Conservation (phyloP, 441 rosid species). For the Viola pubescens region DNA sequence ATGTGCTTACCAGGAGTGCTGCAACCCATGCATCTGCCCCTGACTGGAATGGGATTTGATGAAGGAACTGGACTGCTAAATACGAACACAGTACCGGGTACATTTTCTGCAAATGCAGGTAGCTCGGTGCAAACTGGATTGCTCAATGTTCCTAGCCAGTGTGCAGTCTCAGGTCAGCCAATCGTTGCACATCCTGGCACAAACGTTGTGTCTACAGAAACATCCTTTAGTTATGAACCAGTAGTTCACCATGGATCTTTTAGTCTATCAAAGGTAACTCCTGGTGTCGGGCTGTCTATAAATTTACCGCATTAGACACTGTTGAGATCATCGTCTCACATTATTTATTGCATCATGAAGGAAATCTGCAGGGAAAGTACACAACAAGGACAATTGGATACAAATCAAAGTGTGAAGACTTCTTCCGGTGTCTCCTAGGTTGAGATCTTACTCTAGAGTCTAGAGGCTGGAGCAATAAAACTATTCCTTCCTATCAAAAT, state of each 20-base stretch:
- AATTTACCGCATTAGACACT: background rate
- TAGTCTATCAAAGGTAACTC: slow-evolving; percentile 39
- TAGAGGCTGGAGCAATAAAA: slow-evolving; percentile 13
- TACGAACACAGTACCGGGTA: slow-evolving; percentile 24
- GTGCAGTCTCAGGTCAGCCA: slow-evolving; percentile 30
- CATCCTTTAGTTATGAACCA: slow-evolving; percentile 40
- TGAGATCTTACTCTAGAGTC: slow-evolving; percentile 10
- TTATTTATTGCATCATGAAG: slow-evolving; percentile 27
- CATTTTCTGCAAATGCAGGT: slow-evolving; percentile 38
- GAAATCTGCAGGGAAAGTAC: slow-evolving; percentile 34
- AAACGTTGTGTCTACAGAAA: slow-evolving; percentile 24
- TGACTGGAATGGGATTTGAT: slow-evolving; percentile 35
- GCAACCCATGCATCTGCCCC: slow-evolving; percentile 39
- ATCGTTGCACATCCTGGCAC: slow-evolving; percentile 25
- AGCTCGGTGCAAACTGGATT: slow-evolving; percentile 18
- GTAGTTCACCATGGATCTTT: slow-evolving; percentile 36
- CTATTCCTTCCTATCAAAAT: background rate
- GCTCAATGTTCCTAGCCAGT: slow-evolving; percentile 27
- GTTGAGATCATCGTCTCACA: slow-evolving; percentile 6
- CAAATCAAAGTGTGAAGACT: slow-evolving; percentile 25
- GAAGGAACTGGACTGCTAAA: slow-evolving; percentile 37
- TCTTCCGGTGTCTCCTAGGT: slow-evolving; percentile 33
- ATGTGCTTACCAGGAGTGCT: slow-evolving; percentile 47
- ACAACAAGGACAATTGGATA: slow-evolving; percentile 26
- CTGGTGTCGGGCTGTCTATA: slow-evolving; percentile 3